Evolutionary conservation across 2,329 filamentous ascomycete species (phyloP).

Genomic region (Exophiala sp.): DNA sequence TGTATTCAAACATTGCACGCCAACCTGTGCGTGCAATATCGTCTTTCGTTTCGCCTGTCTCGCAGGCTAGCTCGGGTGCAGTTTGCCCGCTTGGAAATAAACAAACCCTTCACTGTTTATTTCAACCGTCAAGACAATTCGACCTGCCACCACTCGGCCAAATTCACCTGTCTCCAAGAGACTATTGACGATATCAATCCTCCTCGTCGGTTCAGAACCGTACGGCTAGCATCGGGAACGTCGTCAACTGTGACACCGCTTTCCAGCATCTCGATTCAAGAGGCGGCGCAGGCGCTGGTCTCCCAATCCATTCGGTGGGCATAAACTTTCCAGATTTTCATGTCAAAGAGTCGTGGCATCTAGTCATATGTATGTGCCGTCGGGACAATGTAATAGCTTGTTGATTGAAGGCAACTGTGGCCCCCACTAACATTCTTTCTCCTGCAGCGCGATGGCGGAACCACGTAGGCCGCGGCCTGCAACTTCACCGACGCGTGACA

Average conservation of each 20-base stretch:
- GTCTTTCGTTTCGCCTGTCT: neutral
- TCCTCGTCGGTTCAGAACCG: neutral
- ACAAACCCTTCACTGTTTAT: neutral
- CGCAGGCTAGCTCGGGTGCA: neutral
- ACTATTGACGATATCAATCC: neutral
- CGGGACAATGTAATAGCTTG: constrained; percentile 10
- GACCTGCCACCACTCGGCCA: neutral
- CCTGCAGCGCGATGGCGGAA: constrained; percentile 41
- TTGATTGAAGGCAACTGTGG: constrained; percentile 10
- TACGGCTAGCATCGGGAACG: neutral
- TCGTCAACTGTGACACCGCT: neutral
- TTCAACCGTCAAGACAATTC: neutral
- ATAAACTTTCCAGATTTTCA: neutral
- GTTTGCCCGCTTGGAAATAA: neutral
- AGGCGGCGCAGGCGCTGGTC: constrained; percentile 19
- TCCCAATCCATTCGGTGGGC: constrained; percentile 1
- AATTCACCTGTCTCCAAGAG: neutral
- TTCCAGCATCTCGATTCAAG: neutral
- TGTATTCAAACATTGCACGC: neutral
- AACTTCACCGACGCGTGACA: constrained; percentile 53
- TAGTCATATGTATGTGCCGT: constrained; percentile 5
- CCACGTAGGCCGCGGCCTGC: constrained; percentile 59
- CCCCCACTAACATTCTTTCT: constrained; percentile 20
- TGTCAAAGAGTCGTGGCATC: neutral
- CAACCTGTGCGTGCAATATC: neutral